Conservation (phyloP, 176 grass and related monocot species). For the Carex parvula region DNA sequence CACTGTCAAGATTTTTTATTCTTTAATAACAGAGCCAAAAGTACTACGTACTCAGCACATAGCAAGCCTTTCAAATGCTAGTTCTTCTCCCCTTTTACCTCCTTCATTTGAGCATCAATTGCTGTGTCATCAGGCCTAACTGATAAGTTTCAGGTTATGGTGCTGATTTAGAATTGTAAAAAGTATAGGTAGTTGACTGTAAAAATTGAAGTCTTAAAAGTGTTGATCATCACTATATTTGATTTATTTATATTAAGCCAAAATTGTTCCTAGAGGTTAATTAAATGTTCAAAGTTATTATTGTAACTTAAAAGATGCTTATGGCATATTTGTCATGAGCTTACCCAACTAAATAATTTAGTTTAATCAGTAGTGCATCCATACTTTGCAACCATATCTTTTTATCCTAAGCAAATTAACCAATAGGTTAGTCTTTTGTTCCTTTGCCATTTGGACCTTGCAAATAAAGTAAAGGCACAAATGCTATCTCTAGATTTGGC, state of each 20-base stretch:
- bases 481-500: background rate
- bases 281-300: background rate
- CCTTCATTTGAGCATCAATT: slow-evolving; percentile 4
- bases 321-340: slow-evolving; percentile 4
- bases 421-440: slow-evolving; percentile 10
- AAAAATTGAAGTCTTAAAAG: background rate
- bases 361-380: background rate
- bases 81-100: background rate
- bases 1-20: too few species aligned
- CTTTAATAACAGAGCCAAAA: background rate
- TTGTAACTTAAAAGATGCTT: slow-evolving; percentile 15
- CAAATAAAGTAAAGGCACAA: slow-evolving; percentile 7
- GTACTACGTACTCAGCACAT: background rate
- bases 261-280: too few species aligned
- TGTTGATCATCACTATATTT: background rate
- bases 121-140: background rate
- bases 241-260: slow-evolving; percentile 1
- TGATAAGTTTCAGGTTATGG: background rate
- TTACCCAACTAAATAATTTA: slow-evolving; percentile 13
- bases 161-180: background rate
- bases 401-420: background rate
- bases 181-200: slow-evolving; percentile 1
- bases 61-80: background rate
- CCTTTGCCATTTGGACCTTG: slow-evolving; percentile 4
- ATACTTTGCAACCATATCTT: background rate